Conservation (phyloP, 768 basidiomycete genomes). For the Psilocybe cyanescens region DNA sequence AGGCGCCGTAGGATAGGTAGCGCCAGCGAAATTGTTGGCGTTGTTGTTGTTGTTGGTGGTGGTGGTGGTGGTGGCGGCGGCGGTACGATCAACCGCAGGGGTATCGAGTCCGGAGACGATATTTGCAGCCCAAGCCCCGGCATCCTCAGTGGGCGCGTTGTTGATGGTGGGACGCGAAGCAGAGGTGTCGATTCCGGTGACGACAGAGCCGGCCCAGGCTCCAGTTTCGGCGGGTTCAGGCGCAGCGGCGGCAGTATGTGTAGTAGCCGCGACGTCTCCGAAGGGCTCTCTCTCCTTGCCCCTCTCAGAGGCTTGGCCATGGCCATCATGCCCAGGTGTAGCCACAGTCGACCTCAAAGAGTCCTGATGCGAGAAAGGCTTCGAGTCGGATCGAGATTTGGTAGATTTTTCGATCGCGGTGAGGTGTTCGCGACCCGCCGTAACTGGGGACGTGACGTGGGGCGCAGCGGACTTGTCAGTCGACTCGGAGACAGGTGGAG, state of each 20-base stretch:
- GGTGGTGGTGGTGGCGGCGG: not conserved
- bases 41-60: too few relatives aligned
- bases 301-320: not conserved
- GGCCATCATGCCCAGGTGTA: constrained; percentile 6
- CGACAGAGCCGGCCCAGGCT: not conserved
- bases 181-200: not conserved
- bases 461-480: not conserved
- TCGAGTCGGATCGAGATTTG: not conserved
- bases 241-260: not conserved
- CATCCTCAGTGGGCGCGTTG: not conserved
- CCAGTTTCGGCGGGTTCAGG: not conserved
- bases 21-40: not conserved
- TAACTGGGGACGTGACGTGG: not conserved
- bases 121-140: not conserved
- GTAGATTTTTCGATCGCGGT: not conserved
- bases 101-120: not conserved
- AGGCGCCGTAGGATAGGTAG: not conserved
- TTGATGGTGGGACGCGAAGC: not conserved
- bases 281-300: not conserved
- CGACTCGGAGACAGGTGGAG: constrained; percentile 1
- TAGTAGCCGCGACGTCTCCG: not conserved
- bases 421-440: not conserved
- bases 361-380: not conserved
- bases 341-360: not conserved
- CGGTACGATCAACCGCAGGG: not conserved